phyloP scores from a whole-genome alignment of 2,329 filamentous ascomycete genomes.

The Botrytis tulipae region DNA sequence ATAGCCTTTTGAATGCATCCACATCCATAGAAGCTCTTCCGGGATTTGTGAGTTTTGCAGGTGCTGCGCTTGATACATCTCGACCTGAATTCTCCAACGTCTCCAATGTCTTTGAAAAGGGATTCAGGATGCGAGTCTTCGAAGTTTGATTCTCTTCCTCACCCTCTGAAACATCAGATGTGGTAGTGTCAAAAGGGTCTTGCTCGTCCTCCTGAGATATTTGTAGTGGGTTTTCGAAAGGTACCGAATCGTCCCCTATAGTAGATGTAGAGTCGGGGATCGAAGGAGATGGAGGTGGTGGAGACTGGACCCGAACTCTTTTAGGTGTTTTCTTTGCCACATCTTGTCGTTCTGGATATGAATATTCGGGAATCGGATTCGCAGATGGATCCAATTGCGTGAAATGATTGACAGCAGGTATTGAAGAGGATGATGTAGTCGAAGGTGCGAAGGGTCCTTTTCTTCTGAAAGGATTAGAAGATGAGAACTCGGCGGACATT shows the following conservation, averaged over 20 bases:
- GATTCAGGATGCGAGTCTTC: constrained; percentile 45
- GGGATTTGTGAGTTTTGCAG: constrained; percentile 33
- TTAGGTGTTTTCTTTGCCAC: constrained; percentile 44
- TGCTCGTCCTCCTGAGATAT: constrained; percentile 36
- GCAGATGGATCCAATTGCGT: constrained; percentile 15
- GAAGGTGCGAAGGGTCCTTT: constrained; percentile 27
- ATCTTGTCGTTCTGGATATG: constrained; percentile 20
- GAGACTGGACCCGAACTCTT: constrained; percentile 66
- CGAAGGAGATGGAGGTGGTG: constrained; percentile 51
- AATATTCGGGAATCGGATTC: constrained; percentile 21
- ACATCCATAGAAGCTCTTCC: constrained; percentile 61
- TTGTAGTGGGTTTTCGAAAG: constrained; percentile 32
- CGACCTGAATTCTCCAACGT: constrained; percentile 46
- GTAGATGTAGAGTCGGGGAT: constrained; percentile 52
- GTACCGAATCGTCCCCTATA: constrained; percentile 30
- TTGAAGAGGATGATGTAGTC: constrained; percentile 23
- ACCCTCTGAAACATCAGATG: constrained; percentile 37
- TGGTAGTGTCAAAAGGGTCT: constrained; percentile 38
- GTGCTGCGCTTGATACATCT: constrained; percentile 23
- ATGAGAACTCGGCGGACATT: constrained; percentile 36
- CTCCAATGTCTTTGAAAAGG: constrained; percentile 56
- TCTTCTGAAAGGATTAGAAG: constrained; percentile 40
- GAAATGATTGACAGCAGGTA: constrained; percentile 24
- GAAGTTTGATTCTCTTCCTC: constrained; percentile 26
- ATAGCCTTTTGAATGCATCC: constrained; percentile 71